Evolutionary conservation across 1,284 basidiomycete genomes (phyloP), one percentile per base, ranked within the genome.

Genomic region (Ustilago bromivora): DNA sequence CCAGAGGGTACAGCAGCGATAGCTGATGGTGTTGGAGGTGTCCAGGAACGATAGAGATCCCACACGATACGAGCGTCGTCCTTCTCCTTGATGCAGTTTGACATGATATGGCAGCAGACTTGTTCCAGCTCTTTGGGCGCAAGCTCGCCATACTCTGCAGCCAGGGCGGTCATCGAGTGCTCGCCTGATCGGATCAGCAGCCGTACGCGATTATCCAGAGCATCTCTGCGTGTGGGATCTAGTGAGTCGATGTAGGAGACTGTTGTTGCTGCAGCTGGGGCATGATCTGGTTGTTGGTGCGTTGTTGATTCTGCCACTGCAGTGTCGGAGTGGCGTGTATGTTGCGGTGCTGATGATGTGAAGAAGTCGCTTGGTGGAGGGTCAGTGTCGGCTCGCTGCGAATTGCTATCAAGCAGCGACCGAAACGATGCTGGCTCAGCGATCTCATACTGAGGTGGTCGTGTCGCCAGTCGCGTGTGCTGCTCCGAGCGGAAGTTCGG

Each of bases 31-130:
- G 36, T 5, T 3, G 36, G 11, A 11, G 55, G 19, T 8, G 55
- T 51, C 66, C 71, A 69, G 6, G 69, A 41, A 12, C 57, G 56
- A 49, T 71, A 80, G 23, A 78, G 66, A 17, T 70, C 65, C 64
- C 57, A 70, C 2, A 68, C 36, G 2, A 75, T 12, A 17, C 53
- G 59, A 4, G 71, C 38, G 47, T 71, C 55, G 1, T 61, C 40
- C 2, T 46, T 13, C 2, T 52, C 19, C 6, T 49, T 49, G 46
- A 69, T 32, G 58, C 67, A 65, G 17, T 63, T 53, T 8, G 38
- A 19, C 19, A 73, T 40, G 51, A 78, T 59, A 43, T 64, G 54
- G 40, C 61, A 71, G 51, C 53, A 46, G 2, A 74, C 43, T 52
- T 78, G 67, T 36, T 78, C 67, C 9, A n/a, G 41, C 5, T 70